Evolutionary conservation across 176 grass and related monocot species (phyloP), one percentile per base, ranked within the genome.

Genomic region (Leersia perrieri): DNA sequence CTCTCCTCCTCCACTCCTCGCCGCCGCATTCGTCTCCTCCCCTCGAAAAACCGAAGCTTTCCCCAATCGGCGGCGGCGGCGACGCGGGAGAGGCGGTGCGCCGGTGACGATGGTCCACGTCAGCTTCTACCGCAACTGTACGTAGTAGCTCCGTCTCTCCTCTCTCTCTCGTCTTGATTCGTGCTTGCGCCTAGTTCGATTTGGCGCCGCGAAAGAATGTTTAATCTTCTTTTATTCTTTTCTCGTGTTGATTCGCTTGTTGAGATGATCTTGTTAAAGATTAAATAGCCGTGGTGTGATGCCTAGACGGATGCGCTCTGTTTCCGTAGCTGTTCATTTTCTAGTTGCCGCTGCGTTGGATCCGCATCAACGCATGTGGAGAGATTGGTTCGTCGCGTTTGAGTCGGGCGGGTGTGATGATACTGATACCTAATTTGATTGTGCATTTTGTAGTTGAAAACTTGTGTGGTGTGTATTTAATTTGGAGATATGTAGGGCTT

Each of bases 91-190:
- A 72, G 77, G n/a, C 22, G 20, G 60, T 55, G 28, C 77, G n/a
- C n/a, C n/a, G 29, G 42, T 45, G 64, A 45, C 7, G 27, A 87
- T 87, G 84, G 84, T 87, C 0, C 84, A 87, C 62, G 84, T 87
- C 47, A 81, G 20, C 63, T 80, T 87, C 84, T 87, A 87, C 63
- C 77, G 76, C 77, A 83, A 83, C 61, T 83, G 72, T 83, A 67
- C 45, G 72, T n/a, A n/a, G n/a, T n/a, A 53, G 15, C 41, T 7
- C 32, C 9, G 22, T n/a, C 53, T 12, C 22, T 13, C 44, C n/a
- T n/a, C n/a, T n/a, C n/a, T n/a, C n/a, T n/a, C n/a, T n/a, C 53
- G 2, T 58, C 53, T 58, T 25, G n/a, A 9, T 55, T 55, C 20
- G 20, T 55, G 20, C 53, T 23, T 22, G 5, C 18, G 13, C 25